Conservation (phyloP, 345 rosid genomes). For the Dipteronia sinensis region DNA sequence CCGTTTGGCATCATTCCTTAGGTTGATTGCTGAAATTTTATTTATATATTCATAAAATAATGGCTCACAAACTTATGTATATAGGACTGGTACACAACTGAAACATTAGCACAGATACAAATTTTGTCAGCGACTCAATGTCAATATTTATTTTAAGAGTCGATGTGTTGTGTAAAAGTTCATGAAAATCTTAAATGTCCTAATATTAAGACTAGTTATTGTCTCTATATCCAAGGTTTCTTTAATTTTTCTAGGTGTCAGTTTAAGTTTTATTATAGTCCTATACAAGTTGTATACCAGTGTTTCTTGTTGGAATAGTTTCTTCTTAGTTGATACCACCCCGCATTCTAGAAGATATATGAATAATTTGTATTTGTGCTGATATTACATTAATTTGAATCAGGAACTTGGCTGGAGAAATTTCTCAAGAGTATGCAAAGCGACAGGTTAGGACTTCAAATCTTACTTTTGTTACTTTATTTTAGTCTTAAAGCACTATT, state of each 20-base stretch:
- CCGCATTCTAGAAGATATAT: neutral
- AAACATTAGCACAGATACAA: too few relatives aligned
- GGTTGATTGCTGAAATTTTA: neutral
- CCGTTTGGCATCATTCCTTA: neutral
- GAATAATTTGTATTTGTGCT: neutral
- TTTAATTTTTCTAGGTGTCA: neutral
- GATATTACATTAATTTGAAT: slow-evolving; percentile 13
- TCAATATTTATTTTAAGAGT: neutral
- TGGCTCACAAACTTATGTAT: neutral
- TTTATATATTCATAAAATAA: neutral
- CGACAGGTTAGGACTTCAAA: slow-evolving; percentile 58
- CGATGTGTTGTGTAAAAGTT: neutral
- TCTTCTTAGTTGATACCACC: neutral
- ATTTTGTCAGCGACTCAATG: neutral
- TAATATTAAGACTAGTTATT: neutral
- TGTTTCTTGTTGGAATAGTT: neutral
- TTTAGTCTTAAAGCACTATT: neutral
- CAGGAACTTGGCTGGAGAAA: slow-evolving; percentile 95
- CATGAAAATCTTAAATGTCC: neutral
- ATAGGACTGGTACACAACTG: too few relatives aligned
- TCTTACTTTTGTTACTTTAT: neutral
- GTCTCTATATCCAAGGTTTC: neutral
- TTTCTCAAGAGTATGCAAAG: slow-evolving; percentile 68
- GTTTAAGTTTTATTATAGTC: neutral
- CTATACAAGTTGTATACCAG: neutral